Evolutionary conservation across 1,139 yeast genomes (phyloP), one percentile per base, ranked within the genome.

Genomic region (Komagataea norvegica): DNA sequence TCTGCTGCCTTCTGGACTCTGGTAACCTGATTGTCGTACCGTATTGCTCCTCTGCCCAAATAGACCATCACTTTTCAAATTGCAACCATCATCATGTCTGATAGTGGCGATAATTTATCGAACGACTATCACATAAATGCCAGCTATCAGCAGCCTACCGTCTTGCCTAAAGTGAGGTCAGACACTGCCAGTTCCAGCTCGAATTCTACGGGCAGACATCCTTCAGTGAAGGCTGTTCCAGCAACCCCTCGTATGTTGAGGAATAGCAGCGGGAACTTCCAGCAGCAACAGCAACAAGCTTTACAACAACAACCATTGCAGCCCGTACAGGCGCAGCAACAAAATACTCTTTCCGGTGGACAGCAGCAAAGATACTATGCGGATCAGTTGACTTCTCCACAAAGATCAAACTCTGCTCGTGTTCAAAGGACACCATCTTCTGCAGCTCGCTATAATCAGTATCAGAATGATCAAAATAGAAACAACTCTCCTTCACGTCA

Each of bases 211-310:
- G 37, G 46, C 11, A 45, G 37, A 25, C 43, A 36, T 7, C 46
- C 56, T 3, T 46, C 55, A 10, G 56, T 61, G 13, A 33, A 19
- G 26, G 68, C 67, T 6, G 77, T 72, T 2, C 88, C 87, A 2
- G 89, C 89, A 3, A 80, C 89, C 1, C 84, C 88, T n/a, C 64
- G 89, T 51, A 82, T 82, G 91, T 64, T 82, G 50, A 68, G 87
- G 44, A 76, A 74, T 48, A 54, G 53, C 14, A 52, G 52, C 31
- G 55, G 71, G 69, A 46, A 67, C 69, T 27, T 59, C 65, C 32
- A 63, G 41, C 61, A 57, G 30, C 50, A 34, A 23, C 37, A 29
- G 14, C 14, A 23, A 3, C 31, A 33, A 31, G 8, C 18, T 8
- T 8, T 6, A 13, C 29, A 15, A 23, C 19, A 17, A 31, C 42